A percentile compares a stretch with the other conserved stretches of the same genome.
Conservation (phyloP, 306 rosid species). For the Fragaria iinumae region DNA sequence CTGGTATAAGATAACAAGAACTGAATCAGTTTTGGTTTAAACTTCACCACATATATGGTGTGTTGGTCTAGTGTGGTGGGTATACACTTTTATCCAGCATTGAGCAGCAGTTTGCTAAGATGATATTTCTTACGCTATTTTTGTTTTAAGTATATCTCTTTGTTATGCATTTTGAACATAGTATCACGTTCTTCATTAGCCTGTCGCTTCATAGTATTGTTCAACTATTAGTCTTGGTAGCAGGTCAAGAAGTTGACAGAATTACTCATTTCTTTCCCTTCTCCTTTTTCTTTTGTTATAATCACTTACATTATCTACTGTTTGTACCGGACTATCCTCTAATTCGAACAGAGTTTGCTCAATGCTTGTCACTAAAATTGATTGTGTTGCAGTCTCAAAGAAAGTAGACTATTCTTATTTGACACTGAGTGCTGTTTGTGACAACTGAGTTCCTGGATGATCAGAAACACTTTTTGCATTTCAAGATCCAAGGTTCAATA, state of each 20-base stretch:
- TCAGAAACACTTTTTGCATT: too few species aligned
- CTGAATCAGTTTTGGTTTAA: background rate
- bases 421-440: too few species aligned
- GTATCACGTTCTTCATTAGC: background rate
- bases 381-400: too few species aligned
- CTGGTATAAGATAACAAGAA: background rate
- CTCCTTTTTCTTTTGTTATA: background rate
- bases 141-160: too few species aligned
- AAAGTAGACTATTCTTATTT: too few species aligned
- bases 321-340: background rate
- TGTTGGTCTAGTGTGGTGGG: background rate
- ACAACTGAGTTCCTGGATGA: too few species aligned
- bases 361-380: too few species aligned
- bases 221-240: background rate
- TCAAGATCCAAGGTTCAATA: too few species aligned
- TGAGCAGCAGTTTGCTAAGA: background rate
- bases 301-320: background rate
- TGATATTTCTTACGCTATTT: background rate
- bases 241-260: background rate
- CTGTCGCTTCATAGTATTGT: background rate
- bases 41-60: background rate
- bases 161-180: background rate
- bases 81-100: background rate
- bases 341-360: background rate
- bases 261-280: background rate